phyloP scores from a whole-genome alignment of 2,329 filamentous ascomycete species.

The Talaromyces albobiverticillius region DNA sequence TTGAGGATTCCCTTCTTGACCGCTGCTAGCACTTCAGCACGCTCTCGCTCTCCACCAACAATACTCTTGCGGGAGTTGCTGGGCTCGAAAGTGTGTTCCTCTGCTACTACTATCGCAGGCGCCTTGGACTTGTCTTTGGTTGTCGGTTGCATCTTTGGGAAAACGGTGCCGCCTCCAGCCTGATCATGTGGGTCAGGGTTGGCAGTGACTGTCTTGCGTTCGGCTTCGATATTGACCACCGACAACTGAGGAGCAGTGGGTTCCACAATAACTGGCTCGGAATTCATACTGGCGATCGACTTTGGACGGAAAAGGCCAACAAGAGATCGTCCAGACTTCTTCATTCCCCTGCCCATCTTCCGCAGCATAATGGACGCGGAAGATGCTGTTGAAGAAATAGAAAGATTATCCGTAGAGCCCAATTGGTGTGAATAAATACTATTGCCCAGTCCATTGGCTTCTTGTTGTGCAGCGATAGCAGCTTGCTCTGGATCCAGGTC shows the following conservation, averaged over 20 bases:
- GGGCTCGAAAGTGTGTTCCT: slow-evolving; percentile 35
- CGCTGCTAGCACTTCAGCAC: slow-evolving; percentile 85
- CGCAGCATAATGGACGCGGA: slow-evolving; percentile 61
- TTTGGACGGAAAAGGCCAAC: slow-evolving; percentile 95
- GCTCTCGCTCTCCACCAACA: slow-evolving; percentile 82
- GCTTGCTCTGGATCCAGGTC: slow-evolving; percentile 83
- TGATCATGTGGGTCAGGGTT: slow-evolving; percentile 64
- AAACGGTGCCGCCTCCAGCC: slow-evolving; percentile 70
- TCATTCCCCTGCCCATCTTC: slow-evolving; percentile 99
- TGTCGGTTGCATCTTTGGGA: slow-evolving; percentile 79
- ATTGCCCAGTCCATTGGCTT: slow-evolving; percentile 85
- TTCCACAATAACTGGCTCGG: slow-evolving; percentile 63
- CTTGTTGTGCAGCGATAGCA: slow-evolving; percentile 86
- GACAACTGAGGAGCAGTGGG: slow-evolving; percentile 81
- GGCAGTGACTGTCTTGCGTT: slow-evolving; percentile 78
- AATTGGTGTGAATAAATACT: slow-evolving; percentile 81
- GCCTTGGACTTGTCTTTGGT: slow-evolving; percentile 63
- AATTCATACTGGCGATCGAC: slow-evolving; percentile 74
- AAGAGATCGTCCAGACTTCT: slow-evolving; percentile 84
- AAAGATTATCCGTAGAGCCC: slow-evolving; percentile 88
- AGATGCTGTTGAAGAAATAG: slow-evolving; percentile 48
- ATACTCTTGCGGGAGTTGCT: slow-evolving; percentile 70
- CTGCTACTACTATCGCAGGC: slow-evolving; percentile 30
- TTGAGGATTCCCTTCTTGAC: slow-evolving; percentile 96
- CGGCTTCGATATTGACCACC: slow-evolving; percentile 93